A percentile compares a stretch with the other conserved stretches of the same genome.
phyloP scores from a whole-genome alignment of 805 yeast genomes.

The Yamadazyma endophytica region DNA sequence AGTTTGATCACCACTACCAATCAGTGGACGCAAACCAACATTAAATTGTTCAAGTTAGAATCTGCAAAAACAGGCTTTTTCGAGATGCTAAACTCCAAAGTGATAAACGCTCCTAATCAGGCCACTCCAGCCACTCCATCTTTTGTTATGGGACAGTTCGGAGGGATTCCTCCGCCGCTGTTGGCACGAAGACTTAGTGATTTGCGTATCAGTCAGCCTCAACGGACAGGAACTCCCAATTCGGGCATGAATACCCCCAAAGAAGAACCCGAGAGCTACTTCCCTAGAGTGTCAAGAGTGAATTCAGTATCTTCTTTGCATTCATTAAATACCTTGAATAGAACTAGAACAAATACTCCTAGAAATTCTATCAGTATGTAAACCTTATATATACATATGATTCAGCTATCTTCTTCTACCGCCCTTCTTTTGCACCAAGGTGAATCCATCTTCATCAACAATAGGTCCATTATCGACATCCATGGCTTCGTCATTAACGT shows the following conservation, averaged over 20 bases:
- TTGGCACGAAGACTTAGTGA: slow-evolving; percentile 48
- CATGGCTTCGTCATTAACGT: slow-evolving; percentile 24
- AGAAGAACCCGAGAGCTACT: slow-evolving; percentile 27
- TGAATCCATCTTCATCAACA: slow-evolving; percentile 93
- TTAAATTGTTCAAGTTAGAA: slow-evolving; percentile 47
- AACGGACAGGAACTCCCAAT: slow-evolving; percentile 21
- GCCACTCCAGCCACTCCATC: slow-evolving; percentile 26
- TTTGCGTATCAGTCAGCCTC: slow-evolving; percentile 26
- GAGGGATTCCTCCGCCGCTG: slow-evolving; percentile 45
- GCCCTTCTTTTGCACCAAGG: slow-evolving; percentile 70
- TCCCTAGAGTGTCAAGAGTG: slow-evolving; percentile 10
- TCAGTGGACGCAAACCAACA: slow-evolving; percentile 49
- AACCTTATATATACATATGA: slow-evolving; percentile 2
- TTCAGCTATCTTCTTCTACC: slow-evolving; percentile 35
- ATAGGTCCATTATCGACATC: slow-evolving; percentile 52
- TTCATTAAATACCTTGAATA: slow-evolving; percentile 36
- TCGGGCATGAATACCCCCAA: slow-evolving; percentile 21
- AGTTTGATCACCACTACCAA: slow-evolving; percentile 34
- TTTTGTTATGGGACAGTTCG: slow-evolving; percentile 32
- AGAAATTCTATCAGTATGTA: slow-evolving; percentile 28
- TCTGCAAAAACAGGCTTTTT: slow-evolving; percentile 15
- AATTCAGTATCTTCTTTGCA: slow-evolving; percentile 36
- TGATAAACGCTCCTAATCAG: slow-evolving; percentile 6
- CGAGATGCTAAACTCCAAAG: slow-evolving; percentile 12
- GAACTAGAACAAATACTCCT: slow-evolving; percentile 31